Percentiles rank a stretch among this genome's conserved stretches.
Evolutionary conservation across 2,329 filamentous ascomycete genomes (phyloP).

Genomic region (Fusarium vanettenii): DNA sequence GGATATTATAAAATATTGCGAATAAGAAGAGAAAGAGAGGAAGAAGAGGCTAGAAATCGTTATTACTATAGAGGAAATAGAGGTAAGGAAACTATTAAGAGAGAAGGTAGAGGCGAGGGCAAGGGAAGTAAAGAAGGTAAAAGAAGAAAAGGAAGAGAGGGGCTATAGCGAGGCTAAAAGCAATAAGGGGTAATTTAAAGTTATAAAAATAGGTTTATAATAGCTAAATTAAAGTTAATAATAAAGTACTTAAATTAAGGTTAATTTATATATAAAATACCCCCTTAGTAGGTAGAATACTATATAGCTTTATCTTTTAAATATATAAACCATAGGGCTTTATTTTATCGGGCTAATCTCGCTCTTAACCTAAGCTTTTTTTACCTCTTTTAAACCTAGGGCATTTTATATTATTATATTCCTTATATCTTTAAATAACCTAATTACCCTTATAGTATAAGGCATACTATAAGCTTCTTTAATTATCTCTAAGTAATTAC

Average conservation of each 20-base stretch:
- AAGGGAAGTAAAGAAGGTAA: background rate
- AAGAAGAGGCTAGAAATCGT: background rate
- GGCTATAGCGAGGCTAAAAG: background rate
- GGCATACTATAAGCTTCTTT: too few relatives aligned
- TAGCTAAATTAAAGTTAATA: background rate
- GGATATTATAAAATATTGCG: background rate
- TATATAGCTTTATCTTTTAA: too few relatives aligned
- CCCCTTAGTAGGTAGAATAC: too few relatives aligned
- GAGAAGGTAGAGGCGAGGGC: rapidly evolving
- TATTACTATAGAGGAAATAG: background rate
- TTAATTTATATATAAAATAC: too few relatives aligned
- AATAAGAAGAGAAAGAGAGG: background rate
- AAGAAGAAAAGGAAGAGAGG: background rate
- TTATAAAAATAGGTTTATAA: background rate
- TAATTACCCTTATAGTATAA: too few relatives aligned
- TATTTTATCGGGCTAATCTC: too few relatives aligned
- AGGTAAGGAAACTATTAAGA: background rate
- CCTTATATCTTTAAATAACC: background rate
- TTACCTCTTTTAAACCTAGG: too few relatives aligned
- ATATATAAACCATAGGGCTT: too few relatives aligned
- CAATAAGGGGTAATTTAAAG: background rate
- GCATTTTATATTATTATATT: too few relatives aligned
- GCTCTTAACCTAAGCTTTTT: too few relatives aligned
- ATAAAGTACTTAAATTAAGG: too few relatives aligned
- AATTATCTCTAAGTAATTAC: too few relatives aligned